phyloP scores from a whole-genome alignment of 306 rosid genomes.

The Dryas drummondii region DNA sequence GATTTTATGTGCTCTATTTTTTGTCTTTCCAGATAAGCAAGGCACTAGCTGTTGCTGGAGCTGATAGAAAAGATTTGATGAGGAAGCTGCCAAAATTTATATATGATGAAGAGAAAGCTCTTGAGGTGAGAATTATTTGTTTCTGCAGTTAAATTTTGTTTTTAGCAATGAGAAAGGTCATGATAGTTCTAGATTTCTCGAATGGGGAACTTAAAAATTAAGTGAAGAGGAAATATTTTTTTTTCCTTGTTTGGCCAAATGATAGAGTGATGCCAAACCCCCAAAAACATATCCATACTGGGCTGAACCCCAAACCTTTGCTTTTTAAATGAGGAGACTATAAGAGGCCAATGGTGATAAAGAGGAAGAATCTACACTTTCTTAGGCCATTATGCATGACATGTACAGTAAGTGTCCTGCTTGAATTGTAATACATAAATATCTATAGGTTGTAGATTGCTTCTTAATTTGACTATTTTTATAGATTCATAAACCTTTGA shows the following conservation, averaged over 20 bases:
- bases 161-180: not conserved
- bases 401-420: not conserved
- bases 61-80: slow-evolving; percentile 57
- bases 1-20: not conserved
- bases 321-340: not conserved
- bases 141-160: slow-evolving; percentile 8
- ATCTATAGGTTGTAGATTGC: not conserved
- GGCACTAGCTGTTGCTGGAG: slow-evolving; percentile 56
- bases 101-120: slow-evolving; percentile 63
- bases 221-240: not conserved
- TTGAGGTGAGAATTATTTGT: slow-evolving; percentile 50
- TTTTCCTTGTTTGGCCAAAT: not conserved
- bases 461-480: not conserved
- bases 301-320: not conserved
- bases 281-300: not conserved
- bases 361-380: not conserved
- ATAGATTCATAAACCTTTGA: not conserved
- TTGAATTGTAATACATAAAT: not conserved
- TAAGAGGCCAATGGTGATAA: not conserved
- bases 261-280: not conserved
- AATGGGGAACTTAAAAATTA: not conserved
- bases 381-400: not conserved
- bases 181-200: not conserved
- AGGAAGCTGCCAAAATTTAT: slow-evolving; percentile 67
- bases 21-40: slow-evolving; percentile 42